These are phyloP conservation scores for Ascocoryne sarcoides DNA, from an alignment of 2,329 filamentous ascomycete genomes.

Conservation along the genomic window DNA sequence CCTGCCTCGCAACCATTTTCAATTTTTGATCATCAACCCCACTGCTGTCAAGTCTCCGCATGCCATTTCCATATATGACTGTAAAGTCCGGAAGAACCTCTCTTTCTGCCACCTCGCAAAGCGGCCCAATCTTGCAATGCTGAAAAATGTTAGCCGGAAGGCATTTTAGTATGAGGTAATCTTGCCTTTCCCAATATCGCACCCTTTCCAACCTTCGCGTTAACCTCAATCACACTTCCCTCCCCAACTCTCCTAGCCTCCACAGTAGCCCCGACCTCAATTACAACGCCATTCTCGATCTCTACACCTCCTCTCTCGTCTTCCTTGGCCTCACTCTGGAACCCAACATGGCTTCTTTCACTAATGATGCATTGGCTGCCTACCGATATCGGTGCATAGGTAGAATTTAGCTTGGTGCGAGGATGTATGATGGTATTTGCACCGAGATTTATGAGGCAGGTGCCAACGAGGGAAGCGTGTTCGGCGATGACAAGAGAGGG, in stretches of 20 bases:
- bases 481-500: slow-evolving; percentile 54
- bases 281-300: slow-evolving; percentile 50
- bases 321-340: slow-evolving; percentile 28
- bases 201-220: slow-evolving; percentile 50
- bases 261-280: slow-evolving; percentile 52
- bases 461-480: slow-evolving; percentile 56
- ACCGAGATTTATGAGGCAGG: slow-evolving; percentile 69
- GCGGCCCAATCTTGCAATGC: slow-evolving; percentile 63
- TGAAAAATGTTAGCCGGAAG: slow-evolving; percentile 28
- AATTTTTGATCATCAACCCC: slow-evolving; percentile 55
- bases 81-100: slow-evolving; percentile 56
- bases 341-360: slow-evolving; percentile 54
- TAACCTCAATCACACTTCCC: slow-evolving; percentile 52
- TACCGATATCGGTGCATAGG: slow-evolving; percentile 68
- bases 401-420: slow-evolving; percentile 69
- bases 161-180: not conserved
- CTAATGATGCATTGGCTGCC: slow-evolving; percentile 76
- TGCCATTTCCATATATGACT: slow-evolving; percentile 59
- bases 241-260: slow-evolving; percentile 43
- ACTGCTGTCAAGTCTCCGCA: slow-evolving; percentile 47
- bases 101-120: slow-evolving; percentile 48
- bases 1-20: slow-evolving; percentile 56
- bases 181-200: slow-evolving; percentile 54
- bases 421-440: slow-evolving; percentile 80
- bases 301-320: slow-evolving; percentile 32